Evolutionary conservation across 495 filamentous ascomycete genomes (phyloP), one percentile per base, ranked within the genome.

Genomic region (Choiromyces venosus): DNA sequence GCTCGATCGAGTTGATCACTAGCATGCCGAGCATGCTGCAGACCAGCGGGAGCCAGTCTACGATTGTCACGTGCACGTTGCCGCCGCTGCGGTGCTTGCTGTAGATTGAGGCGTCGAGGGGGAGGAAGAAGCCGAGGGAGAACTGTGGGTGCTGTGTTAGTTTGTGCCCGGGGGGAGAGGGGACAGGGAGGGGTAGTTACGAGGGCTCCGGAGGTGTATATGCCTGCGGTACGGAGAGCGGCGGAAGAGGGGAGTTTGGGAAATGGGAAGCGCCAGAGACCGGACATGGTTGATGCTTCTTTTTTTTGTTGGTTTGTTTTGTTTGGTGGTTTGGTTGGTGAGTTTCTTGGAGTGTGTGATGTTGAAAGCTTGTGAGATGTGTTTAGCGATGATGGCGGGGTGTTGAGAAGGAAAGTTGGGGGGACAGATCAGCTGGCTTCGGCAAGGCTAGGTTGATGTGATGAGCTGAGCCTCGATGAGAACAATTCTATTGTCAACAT

Each of bases 21-120:
- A 98, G 90, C 96, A 98, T 98, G 66, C 96, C 96, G 33, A 98
- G 87, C 67, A 89, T 87, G 65, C 89, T 91, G 86, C 96, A 99
- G 85, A 99, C 96, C 71, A 93, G 90, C 33, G 96, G 96, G 76
- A 99, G 92, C 96, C 96, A 99, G 87, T 99, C 96, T 80, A 98
- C 88, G 83, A 98, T 97, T 82, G 88, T 94, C 80, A 99, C 89
- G 85, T 99, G 94, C 69, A 97, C 87, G 82, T 88, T 83, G 29
- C 91, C 91, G 69, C 87, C 89, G 85, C 97, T 98, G 44, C 86
- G 71, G 72, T 91, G 93, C 79, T 91, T 89, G 69, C 92, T 96
- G 87, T 91, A 98, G 65, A 93, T 88, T 29, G 95, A 91, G 64
- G 91, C 89, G 83, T 99, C 96, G 84, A 99, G 88, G 79, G 97